Base-by-base conservation (phyloP, 2,329 filamentous ascomycete genomes). In the Acrocalymma vagum region DNA sequence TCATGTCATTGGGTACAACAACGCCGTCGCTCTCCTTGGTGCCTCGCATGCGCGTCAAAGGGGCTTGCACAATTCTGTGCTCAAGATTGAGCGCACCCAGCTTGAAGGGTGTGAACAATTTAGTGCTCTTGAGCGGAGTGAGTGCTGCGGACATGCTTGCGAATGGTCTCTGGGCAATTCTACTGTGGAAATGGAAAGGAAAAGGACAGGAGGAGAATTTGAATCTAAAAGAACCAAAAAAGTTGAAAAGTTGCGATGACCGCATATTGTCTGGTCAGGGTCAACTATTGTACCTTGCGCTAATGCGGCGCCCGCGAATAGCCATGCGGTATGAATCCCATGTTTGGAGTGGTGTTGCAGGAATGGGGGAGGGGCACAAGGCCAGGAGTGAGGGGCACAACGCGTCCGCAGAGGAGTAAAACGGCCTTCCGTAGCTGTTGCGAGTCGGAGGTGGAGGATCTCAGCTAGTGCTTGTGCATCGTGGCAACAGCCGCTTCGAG, bases 1-100 rank as follows among this genome's bases (percentile, higher is more conserved):
- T 70, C 35, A 70, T 33, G n/a, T 77, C 72, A n/a, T 69, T 70
- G 1, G 73, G 73, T 11, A 76, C 63, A 69, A 78, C 82, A 8
- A 64, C 45, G 14, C 51, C 49, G 29, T 72, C 74, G 42, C 64
- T 72, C 48, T 79, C 76, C 3, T 78, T 77, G 5, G 72, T 74
- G 13, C 77, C 76, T 17, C 73, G 66, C 61, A 72, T 72, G 27
- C 74, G 69, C 18, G 70, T 73, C 60, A 67, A 60, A 9, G 71
- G 70, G 1, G 70, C 71, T 33, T 72, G 63, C 13, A 67, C 64
- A 9, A 73, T 53, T 16, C 66, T 67, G 52, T 75, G 70, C 27
- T 68, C 53, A 9, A 75, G 62, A 11, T 43, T 48, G 15, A 71
- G 55, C 62, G n/a, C 32, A 14, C 65, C 65, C 21, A 67, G 46